These are phyloP conservation scores for Leccinum pellstonianum DNA, from an alignment of 768 basidiomycete species.

Conservation along the genomic window DNA sequence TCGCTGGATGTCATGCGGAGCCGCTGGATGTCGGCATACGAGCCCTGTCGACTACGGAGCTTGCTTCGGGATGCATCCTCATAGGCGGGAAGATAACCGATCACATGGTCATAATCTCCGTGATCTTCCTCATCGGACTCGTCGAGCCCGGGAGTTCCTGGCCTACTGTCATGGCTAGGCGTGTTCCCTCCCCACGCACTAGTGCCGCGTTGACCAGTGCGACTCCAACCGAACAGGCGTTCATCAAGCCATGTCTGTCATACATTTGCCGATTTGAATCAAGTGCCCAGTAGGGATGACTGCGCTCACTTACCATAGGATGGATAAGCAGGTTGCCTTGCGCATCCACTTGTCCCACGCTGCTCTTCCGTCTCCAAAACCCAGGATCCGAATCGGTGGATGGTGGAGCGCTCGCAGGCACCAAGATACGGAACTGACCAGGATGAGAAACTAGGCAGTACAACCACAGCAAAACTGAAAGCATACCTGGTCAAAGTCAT, in stretches of 20 bases:
- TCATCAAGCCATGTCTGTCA: slow-evolving; percentile 85
- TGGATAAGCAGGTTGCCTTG: slow-evolving; percentile 84
- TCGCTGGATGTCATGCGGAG: slow-evolving; percentile 42
- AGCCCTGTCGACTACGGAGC: slow-evolving; percentile 61
- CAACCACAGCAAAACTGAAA: slow-evolving; percentile 2
- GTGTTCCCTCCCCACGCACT: slow-evolving; percentile 77
- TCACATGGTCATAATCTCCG: slow-evolving; percentile 90
- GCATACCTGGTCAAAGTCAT: slow-evolving; percentile 80
- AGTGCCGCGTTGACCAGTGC: slow-evolving; percentile 73
- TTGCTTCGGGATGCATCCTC: slow-evolving; percentile 46
- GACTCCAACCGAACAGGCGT: slow-evolving; percentile 89
- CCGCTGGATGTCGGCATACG: slow-evolving; percentile 81
- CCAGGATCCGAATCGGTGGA: slow-evolving; percentile 60
- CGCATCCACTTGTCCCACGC: slow-evolving; percentile 79
- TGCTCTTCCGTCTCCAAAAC: slow-evolving; percentile 77
- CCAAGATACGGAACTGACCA: slow-evolving; percentile 69
- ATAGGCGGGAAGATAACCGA: slow-evolving; percentile 57
- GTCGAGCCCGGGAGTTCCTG: slow-evolving; percentile 73
- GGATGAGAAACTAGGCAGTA: slow-evolving; percentile 3
- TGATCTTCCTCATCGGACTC: slow-evolving; percentile 84
- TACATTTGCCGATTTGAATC: too few species aligned
- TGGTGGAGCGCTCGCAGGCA: slow-evolving; percentile 80
- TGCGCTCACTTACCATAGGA: slow-evolving; percentile 63
- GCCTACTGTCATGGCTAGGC: slow-evolving; percentile 58
- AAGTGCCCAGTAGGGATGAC: not conserved